Conservation (phyloP, 2,329 filamentous ascomycete genomes). For the Arthrobotrys musiformis region DNA sequence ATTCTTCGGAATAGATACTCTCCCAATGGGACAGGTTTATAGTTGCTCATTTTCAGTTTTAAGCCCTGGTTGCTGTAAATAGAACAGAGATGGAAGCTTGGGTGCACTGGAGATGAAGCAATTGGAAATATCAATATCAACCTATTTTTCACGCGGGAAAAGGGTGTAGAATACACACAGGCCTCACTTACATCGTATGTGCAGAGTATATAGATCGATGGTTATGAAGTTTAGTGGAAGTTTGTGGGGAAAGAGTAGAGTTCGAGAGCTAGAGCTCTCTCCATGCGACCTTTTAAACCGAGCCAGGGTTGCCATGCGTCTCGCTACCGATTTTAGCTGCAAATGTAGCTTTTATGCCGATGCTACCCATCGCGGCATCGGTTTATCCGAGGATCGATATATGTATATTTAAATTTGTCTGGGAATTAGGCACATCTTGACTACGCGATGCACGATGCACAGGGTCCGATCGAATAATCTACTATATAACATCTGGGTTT, state of each 20-base stretch:
- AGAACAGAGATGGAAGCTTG: neutral
- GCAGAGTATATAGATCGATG: neutral
- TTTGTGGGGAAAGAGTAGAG: conserved; percentile 29
- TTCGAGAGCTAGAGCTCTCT: conserved; percentile 14
- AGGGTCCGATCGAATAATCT: neutral
- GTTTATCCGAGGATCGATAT: conserved; percentile 39
- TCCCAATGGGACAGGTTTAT: conserved; percentile 58
- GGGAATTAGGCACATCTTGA: neutral
- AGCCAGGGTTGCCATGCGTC: conserved; percentile 23
- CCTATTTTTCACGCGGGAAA: neutral
- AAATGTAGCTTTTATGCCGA: conserved; percentile 41
- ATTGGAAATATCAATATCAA: neutral
- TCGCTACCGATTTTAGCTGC: conserved; percentile 34
- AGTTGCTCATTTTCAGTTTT: conserved; percentile 42
- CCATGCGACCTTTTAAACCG: conserved; percentile 49
- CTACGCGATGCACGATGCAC: neutral
- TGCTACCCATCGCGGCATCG: conserved; percentile 31
- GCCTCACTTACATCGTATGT: neutral
- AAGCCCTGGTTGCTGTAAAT: neutral
- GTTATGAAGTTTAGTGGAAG: neutral
- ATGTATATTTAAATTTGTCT: neutral
- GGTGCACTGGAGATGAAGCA: neutral
- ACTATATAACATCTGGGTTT: too few relatives aligned
- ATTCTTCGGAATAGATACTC: conserved; percentile 59
- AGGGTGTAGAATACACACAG: neutral